phyloP scores from a whole-genome alignment of 148 eudicot species.

The Polygonum maritimum region DNA sequence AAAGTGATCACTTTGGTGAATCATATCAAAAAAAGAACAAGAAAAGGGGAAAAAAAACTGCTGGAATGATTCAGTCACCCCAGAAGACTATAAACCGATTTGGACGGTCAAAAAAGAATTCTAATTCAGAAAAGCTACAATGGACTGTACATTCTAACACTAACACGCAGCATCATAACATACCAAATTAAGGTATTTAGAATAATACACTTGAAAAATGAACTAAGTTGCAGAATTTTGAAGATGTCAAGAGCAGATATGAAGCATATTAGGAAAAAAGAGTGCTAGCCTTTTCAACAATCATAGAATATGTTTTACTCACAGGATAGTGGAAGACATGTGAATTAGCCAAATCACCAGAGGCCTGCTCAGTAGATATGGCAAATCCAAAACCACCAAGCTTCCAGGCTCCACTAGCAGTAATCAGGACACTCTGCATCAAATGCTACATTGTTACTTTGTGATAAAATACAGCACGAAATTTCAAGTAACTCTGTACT shows the following conservation, averaged over 20 bases:
- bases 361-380: slow-evolving; percentile 57
- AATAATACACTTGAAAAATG: not conserved
- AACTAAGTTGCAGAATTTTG: not conserved
- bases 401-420: slow-evolving; percentile 95
- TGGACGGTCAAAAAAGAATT: not conserved
- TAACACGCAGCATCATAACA: not conserved
- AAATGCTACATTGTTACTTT: not conserved
- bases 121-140: not conserved
- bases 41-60: not conserved
- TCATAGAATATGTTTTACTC: slow-evolving; percentile 24
- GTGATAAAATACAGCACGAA: not conserved
- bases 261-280: not conserved
- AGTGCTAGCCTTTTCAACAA: slow-evolving; percentile 3
- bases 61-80: not conserved
- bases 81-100: not conserved
- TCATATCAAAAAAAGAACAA: not conserved
- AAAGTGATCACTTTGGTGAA: not conserved
- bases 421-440: slow-evolving; percentile 77
- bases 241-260: not conserved
- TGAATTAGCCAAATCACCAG: slow-evolving; percentile 38
- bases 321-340: slow-evolving; percentile 88
- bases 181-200: not conserved
- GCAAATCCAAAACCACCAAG: slow-evolving; percentile 97
- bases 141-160: not conserved
- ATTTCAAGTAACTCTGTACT: not conserved